phyloP scores from a whole-genome alignment of 257 asterid genomes.

The Datura wrightii region DNA sequence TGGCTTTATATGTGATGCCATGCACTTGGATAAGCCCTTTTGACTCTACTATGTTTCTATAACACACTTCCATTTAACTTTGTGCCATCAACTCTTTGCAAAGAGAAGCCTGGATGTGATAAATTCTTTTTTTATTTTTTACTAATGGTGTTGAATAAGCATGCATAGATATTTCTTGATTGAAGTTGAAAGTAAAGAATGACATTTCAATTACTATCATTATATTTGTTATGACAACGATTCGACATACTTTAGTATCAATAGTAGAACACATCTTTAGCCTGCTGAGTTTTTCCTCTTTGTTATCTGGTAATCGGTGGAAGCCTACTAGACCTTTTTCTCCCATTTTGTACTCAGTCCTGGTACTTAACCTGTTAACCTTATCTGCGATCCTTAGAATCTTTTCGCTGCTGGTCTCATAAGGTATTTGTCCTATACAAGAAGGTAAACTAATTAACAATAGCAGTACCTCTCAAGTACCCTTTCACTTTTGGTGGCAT shows the following conservation, averaged over 20 bases:
- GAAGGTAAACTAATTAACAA: background rate
- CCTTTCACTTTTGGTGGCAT: constrained; percentile 4
- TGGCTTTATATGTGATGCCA: background rate
- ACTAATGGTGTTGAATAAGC: constrained; percentile 5
- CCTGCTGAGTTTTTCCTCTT: background rate
- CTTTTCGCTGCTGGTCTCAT: background rate
- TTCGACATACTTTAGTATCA: background rate
- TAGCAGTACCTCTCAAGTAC: constrained; percentile 6
- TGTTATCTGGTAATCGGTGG: background rate
- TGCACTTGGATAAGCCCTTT: background rate
- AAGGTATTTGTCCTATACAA: background rate
- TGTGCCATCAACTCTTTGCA: constrained; percentile 2
- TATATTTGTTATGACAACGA: background rate
- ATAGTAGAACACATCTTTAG: background rate
- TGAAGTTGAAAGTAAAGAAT: background rate
- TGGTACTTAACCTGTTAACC: constrained; percentile 9
- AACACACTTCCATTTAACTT: background rate
- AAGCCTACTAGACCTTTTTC: background rate
- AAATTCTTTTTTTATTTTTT: background rate
- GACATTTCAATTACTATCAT: background rate
- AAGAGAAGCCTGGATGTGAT: background rate
- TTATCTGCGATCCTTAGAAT: background rate
- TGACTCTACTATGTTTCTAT: background rate
- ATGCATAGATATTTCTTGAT: background rate
- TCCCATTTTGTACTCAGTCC: background rate